Conservation (phyloP, 306 rosid species). For the Rosa multiflora region DNA sequence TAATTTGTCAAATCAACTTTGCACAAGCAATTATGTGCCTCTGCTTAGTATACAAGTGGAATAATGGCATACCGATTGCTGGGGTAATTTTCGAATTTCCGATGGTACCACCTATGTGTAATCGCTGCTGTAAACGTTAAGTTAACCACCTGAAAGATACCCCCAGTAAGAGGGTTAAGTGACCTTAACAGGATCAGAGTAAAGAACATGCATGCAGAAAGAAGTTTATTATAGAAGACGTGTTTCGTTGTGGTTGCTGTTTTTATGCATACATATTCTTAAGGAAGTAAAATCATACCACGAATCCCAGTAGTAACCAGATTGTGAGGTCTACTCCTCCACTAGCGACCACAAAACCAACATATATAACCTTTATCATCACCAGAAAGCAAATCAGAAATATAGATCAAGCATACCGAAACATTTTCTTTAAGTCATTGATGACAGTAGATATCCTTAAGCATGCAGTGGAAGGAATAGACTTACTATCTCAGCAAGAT, state of each 20-base stretch:
- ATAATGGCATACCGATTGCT: slow-evolving; percentile 50
- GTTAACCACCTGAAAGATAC: slow-evolving; percentile 60
- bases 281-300: slow-evolving; percentile 36
- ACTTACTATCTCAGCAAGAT: slow-evolving; percentile 81
- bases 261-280: background rate
- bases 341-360: slow-evolving; percentile 72
- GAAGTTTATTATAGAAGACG: background rate
- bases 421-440: no score
- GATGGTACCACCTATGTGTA: slow-evolving; percentile 78
- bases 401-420: background rate
- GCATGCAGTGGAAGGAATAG: slow-evolving; percentile 9
- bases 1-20: background rate
- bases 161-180: background rate
- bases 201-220: background rate
- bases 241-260: background rate
- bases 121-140: slow-evolving; percentile 72
- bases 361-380: slow-evolving; percentile 60
- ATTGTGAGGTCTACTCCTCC: slow-evolving; percentile 75
- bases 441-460: background rate
- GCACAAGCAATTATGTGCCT: background rate
- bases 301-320: slow-evolving; percentile 76
- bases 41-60: slow-evolving; percentile 53
- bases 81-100: slow-evolving; percentile 78
- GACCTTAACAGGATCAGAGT: background rate
- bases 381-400: background rate